Evolutionary conservation across 208 protist species (phyloP).

Genomic region (Crithidia brevicula): DNA sequence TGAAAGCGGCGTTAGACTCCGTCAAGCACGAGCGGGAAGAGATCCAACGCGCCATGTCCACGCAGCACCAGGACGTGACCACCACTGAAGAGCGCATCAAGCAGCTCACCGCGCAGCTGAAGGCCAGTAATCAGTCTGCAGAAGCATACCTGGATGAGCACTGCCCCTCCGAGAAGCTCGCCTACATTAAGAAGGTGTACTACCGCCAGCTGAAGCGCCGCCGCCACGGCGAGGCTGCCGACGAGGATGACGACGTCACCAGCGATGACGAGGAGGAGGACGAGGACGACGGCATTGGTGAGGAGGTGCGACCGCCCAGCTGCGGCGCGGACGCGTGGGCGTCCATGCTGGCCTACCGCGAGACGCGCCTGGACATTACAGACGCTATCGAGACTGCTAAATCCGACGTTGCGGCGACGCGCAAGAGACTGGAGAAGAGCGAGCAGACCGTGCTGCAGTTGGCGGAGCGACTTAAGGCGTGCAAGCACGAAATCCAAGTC

Average conservation of each 20-base stretch:
- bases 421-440: slow-evolving; percentile 45
- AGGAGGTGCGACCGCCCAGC: slow-evolving; percentile 90
- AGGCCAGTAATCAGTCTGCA: slow-evolving; percentile 75
- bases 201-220: slow-evolving; percentile 94
- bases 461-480: slow-evolving; percentile 62
- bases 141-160: slow-evolving; percentile 85
- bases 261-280: slow-evolving; percentile 88
- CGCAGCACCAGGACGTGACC: slow-evolving; percentile 58
- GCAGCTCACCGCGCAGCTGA: slow-evolving; percentile 67
- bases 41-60: slow-evolving; percentile 60
- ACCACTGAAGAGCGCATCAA: slow-evolving; percentile 62
- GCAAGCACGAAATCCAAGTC: slow-evolving; percentile 79
- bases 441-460: slow-evolving; percentile 76
- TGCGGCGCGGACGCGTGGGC: slow-evolving; percentile 89
- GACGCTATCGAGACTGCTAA: slow-evolving; percentile 87
- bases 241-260: slow-evolving; percentile 86
- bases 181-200: slow-evolving; percentile 91
- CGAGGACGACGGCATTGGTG: slow-evolving; percentile 90
- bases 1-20: slow-evolving; percentile 62
- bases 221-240: slow-evolving; percentile 57
- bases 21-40: slow-evolving; percentile 66
- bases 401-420: slow-evolving; percentile 24
- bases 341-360: slow-evolving; percentile 87
- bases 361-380: slow-evolving; percentile 89
- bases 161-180: slow-evolving; percentile 66